Evolutionary conservation across 2,329 filamentous ascomycete genomes (phyloP), one percentile per base, ranked within the genome.

Genomic region (Fusarium sp.): DNA sequence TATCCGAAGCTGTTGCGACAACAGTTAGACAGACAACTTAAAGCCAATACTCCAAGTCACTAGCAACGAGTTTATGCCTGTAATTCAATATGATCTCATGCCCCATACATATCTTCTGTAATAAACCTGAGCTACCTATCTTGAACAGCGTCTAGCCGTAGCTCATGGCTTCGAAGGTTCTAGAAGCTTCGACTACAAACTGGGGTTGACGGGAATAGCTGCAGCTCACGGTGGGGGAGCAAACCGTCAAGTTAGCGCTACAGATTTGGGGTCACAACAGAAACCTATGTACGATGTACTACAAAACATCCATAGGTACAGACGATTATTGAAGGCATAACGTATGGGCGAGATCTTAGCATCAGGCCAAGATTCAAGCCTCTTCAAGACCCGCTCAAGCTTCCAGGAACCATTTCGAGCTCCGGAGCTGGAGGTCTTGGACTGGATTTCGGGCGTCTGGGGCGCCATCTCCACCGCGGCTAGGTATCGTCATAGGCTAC

Each of bases 101-200:
- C 34, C n/a, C 34, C 10, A 44, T 44, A 11, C 20, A 44, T 44
- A 16, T 22, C 22, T 44, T 24, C 22, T 24, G 14, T 11, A 44
- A 44, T 44, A n/a, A 12, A 37, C 18, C 34, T n/a, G 10, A n/a
- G 18, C 34, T 37, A n/a, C 34, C 34, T 16, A 11, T n/a, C 22
- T 24, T 3, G 22, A 27, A 13, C 22, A 40, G 24, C 27, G 24
- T 20, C 22, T 10, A 27, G 24, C 30, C 18, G 41, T 34, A 56
- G 22, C 41, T 53, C 27, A 29, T 41, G 57, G 27, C 40, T 61
- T 63, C 51, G 74, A 75, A 75, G 70, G 32, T 75, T 75, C 74
- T 75, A 75, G 73, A 75, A 75, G 64, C 61, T 75, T 75, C 74
- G 61, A 59, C 32, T 49, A 44, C 18, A 29, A 62, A 53, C 49